Evolutionary conservation across 306 rosid genomes (phyloP), one percentile per base, ranked within the genome.

Genomic region (Fragaria vesca): DNA sequence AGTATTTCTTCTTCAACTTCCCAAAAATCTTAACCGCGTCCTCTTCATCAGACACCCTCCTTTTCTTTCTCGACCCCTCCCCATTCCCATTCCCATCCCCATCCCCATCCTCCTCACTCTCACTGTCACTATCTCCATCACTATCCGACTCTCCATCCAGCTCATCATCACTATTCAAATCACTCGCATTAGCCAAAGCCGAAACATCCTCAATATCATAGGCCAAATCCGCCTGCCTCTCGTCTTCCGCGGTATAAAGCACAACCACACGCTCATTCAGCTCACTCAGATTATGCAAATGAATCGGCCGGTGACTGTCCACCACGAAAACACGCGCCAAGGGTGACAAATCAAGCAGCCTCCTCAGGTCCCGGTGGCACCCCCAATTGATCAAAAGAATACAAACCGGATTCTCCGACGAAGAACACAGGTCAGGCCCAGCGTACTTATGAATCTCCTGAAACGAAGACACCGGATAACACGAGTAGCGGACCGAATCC

Each of bases 331-430:
- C 86, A 12, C 78, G 86, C 0, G 93, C 89, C 17, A 73, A 50
- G 0, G 91, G 84, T 6, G 91, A 84, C n/a, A 93, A 76, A 43
- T 73, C 81, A 8, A 96, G 82, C 3, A 77, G 76, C 47, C 72
- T 86, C 65, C 85, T 68, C 16, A 96, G 81, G 65, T 96, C 97
- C 47, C 92, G 76, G 38, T 91, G 96, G 43, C 92, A 91, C 0
- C 99, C 99, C 99, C 99, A 96, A 17, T 93, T 96, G 8, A 96
- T 88, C 77, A 96, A 78, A 45, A 96, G 90, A 12, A 95, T 71
- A 0, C 93, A 81, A 60, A 91, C 46, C 0, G 88, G 84, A 20
- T 80, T 70, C 17, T 85, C 81, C 6, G 88, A 72, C 3, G 88
- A 75, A 7, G 84, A 78, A 72, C 76, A 77, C 80, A 90, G 69